Conservation (phyloP, 2,329 filamentous ascomycete species). For the Mycosphaerella sp. region DNA sequence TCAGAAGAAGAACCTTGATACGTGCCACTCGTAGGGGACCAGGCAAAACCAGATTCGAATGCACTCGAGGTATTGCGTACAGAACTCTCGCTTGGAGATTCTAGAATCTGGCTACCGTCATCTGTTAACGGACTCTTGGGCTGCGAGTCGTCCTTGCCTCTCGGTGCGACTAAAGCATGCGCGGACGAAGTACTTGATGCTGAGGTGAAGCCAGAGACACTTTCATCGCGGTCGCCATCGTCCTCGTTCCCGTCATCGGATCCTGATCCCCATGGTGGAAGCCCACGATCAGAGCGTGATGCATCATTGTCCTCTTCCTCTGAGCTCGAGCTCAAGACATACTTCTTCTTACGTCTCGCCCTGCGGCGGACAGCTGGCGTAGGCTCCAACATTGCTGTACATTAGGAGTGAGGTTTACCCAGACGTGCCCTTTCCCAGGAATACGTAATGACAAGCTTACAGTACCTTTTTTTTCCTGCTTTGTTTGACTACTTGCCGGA, state of each 20-base stretch:
- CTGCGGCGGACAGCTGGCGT: no score
- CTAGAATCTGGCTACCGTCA: not conserved
- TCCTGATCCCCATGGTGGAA: no score
- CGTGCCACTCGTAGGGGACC: not conserved
- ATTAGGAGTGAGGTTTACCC: no score
- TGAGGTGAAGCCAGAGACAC: no score
- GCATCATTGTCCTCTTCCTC: not conserved
- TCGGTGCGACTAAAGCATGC: no score
- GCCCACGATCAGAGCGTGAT: no score
- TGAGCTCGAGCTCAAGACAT: constrained; percentile 1
- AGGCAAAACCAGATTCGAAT: not conserved
- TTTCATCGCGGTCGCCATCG: not conserved
- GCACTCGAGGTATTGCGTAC: not conserved
- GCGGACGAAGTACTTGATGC: no score
- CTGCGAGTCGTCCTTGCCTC: not conserved
- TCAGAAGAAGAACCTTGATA: not conserved
- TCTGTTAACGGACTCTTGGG: not conserved
- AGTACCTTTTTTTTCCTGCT: no score
- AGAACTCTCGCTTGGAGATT: not conserved
- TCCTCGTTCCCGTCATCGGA: not conserved
- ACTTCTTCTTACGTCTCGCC: not conserved
- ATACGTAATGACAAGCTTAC: no score
- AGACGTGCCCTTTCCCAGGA: no score
- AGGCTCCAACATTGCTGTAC: no score
- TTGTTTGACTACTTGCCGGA: no score